Conservation (phyloP, 352 stramenopile species). For the Pythium plurisporium region DNA sequence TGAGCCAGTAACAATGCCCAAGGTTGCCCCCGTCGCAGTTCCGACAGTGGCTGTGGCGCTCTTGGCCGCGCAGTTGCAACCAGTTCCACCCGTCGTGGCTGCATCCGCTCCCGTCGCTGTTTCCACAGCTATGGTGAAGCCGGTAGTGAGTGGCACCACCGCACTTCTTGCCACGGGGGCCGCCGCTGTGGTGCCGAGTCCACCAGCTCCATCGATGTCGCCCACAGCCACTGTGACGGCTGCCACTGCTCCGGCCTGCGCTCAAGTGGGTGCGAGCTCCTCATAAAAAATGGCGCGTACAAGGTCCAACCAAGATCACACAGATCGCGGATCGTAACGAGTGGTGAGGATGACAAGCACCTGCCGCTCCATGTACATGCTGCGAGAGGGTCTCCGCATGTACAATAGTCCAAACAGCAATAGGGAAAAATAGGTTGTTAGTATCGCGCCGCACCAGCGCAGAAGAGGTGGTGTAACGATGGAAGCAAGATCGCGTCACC, state of each 20-base stretch:
- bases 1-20: background rate
- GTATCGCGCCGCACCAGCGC: background rate
- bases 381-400: background rate
- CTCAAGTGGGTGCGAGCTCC: background rate
- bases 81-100: background rate
- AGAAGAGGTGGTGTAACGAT: conserved; percentile 11
- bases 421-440: conserved; percentile 16
- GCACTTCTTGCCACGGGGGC: too few relatives aligned
- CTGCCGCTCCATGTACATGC: background rate
- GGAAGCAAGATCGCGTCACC: background rate
- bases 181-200: background rate
- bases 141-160: too few relatives aligned
- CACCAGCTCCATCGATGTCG: background rate
- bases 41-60: conserved; percentile 14
- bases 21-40: background rate
- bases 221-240: too few relatives aligned
- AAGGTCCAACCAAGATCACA: too few relatives aligned
- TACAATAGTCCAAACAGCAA: conserved; percentile 4
- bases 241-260: background rate
- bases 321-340: background rate
- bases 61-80: conserved; percentile 9
- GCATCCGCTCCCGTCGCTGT: background rate
- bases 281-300: background rate
- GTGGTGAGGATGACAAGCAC: background rate
- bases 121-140: too few relatives aligned